phyloP scores from a whole-genome alignment of 148 eudicot genomes.

The Vaccinium vitisidaea region DNA sequence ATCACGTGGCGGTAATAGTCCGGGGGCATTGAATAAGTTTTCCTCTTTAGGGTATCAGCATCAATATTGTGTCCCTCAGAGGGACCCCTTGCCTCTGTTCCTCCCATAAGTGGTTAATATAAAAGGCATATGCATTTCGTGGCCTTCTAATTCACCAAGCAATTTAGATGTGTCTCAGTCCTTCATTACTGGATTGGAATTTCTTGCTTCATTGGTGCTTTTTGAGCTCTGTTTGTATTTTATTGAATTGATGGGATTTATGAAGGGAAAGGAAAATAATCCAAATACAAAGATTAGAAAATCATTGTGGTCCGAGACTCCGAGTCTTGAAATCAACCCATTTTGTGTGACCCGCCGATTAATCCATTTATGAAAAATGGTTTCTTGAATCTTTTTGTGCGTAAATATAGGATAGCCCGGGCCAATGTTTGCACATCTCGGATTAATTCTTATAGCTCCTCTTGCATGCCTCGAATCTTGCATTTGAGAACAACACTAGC shows the following conservation, averaged over 20 bases:
- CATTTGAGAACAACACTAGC: slow-evolving; percentile 3
- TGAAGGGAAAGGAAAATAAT: background rate
- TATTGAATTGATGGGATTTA: background rate
- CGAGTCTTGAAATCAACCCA: background rate
- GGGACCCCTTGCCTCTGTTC: slow-evolving; percentile 25
- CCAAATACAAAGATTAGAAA: background rate
- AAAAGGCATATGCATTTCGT: slow-evolving; percentile 8
- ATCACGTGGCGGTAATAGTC: too few relatives aligned
- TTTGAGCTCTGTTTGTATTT: background rate
- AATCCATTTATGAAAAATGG: slow-evolving; percentile 25
- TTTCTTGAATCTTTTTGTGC: background rate
- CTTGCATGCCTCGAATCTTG: slow-evolving; percentile 16
- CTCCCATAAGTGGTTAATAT: slow-evolving; percentile 16
- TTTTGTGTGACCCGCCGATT: too few relatives aligned
- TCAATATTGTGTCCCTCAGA: slow-evolving; percentile 11
- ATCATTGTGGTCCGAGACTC: background rate
- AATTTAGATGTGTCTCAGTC: slow-evolving; percentile 5
- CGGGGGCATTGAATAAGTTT: background rate
- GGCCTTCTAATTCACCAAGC: slow-evolving; percentile 6
- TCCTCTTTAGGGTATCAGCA: slow-evolving; percentile 15
- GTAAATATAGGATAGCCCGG: background rate
- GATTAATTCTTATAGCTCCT: background rate
- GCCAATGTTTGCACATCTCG: background rate
- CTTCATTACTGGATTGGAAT: background rate
- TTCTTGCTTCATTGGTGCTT: slow-evolving; percentile 8